These are phyloP conservation scores for Clavariopsis aquatica DNA, from an alignment of 495 filamentous ascomycete species.

Conservation along the genomic window DNA sequence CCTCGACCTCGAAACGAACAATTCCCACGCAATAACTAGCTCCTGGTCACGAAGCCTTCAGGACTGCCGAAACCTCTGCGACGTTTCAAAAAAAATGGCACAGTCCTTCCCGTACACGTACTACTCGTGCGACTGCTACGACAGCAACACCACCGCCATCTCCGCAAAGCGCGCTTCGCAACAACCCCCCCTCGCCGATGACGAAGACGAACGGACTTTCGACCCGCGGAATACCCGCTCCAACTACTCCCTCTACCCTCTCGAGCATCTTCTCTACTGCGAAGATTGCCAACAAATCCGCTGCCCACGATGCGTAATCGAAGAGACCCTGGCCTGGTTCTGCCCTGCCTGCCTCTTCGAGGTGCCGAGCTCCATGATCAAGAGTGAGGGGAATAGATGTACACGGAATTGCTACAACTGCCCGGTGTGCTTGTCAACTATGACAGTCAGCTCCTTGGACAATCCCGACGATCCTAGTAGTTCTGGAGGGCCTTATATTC, in stretches of 20 bases:
- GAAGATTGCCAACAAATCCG: slow-evolving; percentile 95
- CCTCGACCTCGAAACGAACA: slow-evolving; percentile 2
- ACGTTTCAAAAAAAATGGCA: slow-evolving; percentile 59
- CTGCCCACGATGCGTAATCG: slow-evolving; percentile 84
- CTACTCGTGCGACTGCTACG: slow-evolving; percentile 88
- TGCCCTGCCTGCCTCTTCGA: slow-evolving; percentile 97
- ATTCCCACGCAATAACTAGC: neutral
- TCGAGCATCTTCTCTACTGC: slow-evolving; percentile 94
- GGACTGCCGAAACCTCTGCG: neutral
- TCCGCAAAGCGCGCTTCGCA: slow-evolving; percentile 42
- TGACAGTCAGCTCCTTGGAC: slow-evolving; percentile 70
- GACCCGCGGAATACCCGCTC: slow-evolving; percentile 80
- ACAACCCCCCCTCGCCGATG: slow-evolving; percentile 50
- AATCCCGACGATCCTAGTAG: slow-evolving; percentile 38
- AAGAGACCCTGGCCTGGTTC: slow-evolving; percentile 91
- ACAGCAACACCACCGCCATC: slow-evolving; percentile 52
- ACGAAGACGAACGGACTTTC: slow-evolving; percentile 78
- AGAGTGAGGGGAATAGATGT: slow-evolving; percentile 90
- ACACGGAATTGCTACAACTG: slow-evolving; percentile 94
- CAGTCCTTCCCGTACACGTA: slow-evolving; percentile 83
- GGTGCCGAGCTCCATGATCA: slow-evolving; percentile 84
- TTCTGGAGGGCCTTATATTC: slow-evolving; percentile 61
- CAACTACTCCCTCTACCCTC: slow-evolving; percentile 85
- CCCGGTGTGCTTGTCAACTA: slow-evolving; percentile 79
- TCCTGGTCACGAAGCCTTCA: neutral